Evolutionary conservation across 73 alveolate species (phyloP), one percentile per base, ranked within the genome.

Genomic region (Paramecium sonneborni): DNA sequence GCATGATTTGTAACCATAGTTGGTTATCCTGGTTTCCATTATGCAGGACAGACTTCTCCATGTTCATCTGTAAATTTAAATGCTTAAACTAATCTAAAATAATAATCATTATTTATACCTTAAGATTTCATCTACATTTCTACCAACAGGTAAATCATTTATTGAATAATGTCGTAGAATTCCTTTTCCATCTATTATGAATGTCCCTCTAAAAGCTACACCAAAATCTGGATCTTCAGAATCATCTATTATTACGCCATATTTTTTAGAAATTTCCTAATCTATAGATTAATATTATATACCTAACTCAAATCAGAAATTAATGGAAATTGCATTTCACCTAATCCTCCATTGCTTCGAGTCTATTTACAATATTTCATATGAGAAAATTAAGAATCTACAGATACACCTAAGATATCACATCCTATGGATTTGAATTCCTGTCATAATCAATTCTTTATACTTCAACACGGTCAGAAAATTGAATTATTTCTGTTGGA

Each of bases 1-100:
- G 88, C 85, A 39, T 62, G 97, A 67, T 94, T 92, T 26, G 99
- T 97, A 58, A 95, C 97, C 98, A 98, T 96, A 82, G 98, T 95
- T 91, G 93, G 94, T 46, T 85, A 86, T 76, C 99, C 99, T 69
- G 99, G 99, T 85, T 87, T 95, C 99, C 99, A 98, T 92, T 92
- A 89, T 57, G 99, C 98, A 72, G 99, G 99, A 95, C 99, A 98
- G 48, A 98, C 99, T 69, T 98, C 99, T 56, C 99, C 99, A 95
- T 97, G 97, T 94, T 96, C 98, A 94, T 98, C 99, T 68, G 99
- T 96, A 94, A 92, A 96, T 94, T 97, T 96, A 97, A 98, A 98
- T 52, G 99, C 99, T 93, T 97, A 95, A 46, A 96, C 99, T 72
- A 96, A 96, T 43, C 90, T 72, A n/a, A 12, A 24, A 35, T 34